phyloP scores from a whole-genome alignment of 805 yeast species.

The Saturnispora mendoncae region DNA sequence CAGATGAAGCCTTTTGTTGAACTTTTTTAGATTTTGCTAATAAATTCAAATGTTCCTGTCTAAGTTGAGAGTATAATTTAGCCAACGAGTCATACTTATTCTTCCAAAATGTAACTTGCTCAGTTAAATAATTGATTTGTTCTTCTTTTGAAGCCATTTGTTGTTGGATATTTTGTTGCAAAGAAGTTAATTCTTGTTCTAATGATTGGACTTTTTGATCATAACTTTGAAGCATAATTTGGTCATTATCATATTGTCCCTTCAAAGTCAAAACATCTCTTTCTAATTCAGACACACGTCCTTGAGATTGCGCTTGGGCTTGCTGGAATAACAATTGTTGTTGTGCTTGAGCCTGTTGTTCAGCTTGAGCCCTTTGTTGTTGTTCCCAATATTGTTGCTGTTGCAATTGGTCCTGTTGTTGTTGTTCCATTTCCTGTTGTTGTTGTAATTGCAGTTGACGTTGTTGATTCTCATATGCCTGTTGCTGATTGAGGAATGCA shows the following conservation, averaged over 20 bases:
- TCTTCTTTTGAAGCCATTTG: constrained; percentile 74
- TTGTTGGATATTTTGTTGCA: constrained; percentile 57
- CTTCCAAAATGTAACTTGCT: constrained; percentile 72
- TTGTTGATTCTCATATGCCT: constrained; percentile 50
- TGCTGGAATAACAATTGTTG: constrained; percentile 62
- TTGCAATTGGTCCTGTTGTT: constrained; percentile 56
- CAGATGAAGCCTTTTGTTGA: constrained; percentile 79
- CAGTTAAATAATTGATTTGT: constrained; percentile 55
- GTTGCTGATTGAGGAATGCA: constrained; percentile 38
- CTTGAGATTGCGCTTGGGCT: constrained; percentile 64
- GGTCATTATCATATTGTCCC: constrained; percentile 82
- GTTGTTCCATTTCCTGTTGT: constrained; percentile 55
- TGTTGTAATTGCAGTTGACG: constrained; percentile 50
- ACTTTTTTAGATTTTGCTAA: constrained; percentile 69
- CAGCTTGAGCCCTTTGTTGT: constrained; percentile 62
- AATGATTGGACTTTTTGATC: constrained; percentile 76
- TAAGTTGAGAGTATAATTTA: constrained; percentile 77
- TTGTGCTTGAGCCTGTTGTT: constrained; percentile 61
- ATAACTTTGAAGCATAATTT: constrained; percentile 73
- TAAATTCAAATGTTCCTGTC: constrained; percentile 82
- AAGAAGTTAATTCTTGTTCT: constrained; percentile 58
- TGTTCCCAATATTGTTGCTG: constrained; percentile 69
- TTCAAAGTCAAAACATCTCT: constrained; percentile 67
- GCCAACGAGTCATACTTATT: constrained; percentile 85
- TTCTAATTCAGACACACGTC: constrained; percentile 71